These are phyloP conservation scores for Fusarium cyanostomum DNA, from an alignment of 2,329 filamentous ascomycete species.

Conservation along the genomic window DNA sequence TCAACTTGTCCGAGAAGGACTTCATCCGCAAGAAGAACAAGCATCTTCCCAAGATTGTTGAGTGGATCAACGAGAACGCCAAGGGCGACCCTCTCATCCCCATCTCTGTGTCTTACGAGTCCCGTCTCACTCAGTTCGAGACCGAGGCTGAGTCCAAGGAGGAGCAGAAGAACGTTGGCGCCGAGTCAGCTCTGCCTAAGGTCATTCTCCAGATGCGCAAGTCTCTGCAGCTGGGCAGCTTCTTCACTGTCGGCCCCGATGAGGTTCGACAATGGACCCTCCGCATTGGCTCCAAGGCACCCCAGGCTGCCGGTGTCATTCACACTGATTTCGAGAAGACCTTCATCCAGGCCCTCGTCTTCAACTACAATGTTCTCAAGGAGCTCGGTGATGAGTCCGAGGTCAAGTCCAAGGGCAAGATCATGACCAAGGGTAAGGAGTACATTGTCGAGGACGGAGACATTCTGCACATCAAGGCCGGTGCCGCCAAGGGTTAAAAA, in stretches of 20 bases:
- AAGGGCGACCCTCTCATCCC: conserved; percentile 90
- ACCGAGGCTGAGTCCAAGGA: conserved; percentile 79
- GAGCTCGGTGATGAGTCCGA: conserved; percentile 89
- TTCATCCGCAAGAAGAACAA: conserved; percentile 99
- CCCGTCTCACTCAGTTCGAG: conserved; percentile 84
- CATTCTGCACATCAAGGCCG: conserved; percentile 88
- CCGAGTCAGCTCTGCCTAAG: conserved; percentile 91
- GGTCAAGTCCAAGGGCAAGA: conserved; percentile 92
- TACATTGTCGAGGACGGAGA: conserved; percentile 89
- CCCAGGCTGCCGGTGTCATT: conserved; percentile 95
- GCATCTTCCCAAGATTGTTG: conserved; percentile 89
- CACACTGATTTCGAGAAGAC: conserved; percentile 99
- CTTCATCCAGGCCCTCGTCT: conserved; percentile 95
- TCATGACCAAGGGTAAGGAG: conserved; percentile 99
- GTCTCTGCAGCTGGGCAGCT: conserved; percentile 87
- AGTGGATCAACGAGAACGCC: conserved; percentile 95
- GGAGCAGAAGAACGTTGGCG: conserved; percentile 88
- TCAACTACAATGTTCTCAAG: conserved; percentile 84
- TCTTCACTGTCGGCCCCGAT: conserved; percentile 96
- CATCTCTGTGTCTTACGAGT: conserved; percentile 91
- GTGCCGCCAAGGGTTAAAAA: conserved; percentile 76
- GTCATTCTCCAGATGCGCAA: conserved; percentile 93
- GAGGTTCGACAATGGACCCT: conserved; percentile 99
- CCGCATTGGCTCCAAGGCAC: conserved; percentile 95
- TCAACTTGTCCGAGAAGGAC: conserved; percentile 97